Evolutionary conservation across 768 basidiomycete genomes (phyloP).

Genomic region (Collybiopsis confluens): DNA sequence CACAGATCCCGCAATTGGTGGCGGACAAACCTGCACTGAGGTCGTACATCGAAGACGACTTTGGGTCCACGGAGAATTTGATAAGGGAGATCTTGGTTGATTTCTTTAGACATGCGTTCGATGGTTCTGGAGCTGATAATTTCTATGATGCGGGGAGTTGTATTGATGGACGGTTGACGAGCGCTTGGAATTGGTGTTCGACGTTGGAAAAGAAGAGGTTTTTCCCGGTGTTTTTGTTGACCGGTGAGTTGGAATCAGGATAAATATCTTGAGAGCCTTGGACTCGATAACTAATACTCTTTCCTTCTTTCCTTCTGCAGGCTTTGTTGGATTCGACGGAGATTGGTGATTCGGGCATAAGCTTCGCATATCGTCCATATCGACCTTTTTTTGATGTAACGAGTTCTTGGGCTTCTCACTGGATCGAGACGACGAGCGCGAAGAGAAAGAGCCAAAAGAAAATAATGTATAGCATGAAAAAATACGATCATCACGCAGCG

Average conservation of each 20-base stretch:
- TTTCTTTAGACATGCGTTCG: conserved; percentile 86
- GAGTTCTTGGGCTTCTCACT: too few species aligned
- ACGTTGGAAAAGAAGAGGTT: conserved; percentile 82
- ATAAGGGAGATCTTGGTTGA: conserved; percentile 71
- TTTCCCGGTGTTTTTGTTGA: conserved; percentile 74
- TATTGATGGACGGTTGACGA: conserved; percentile 82
- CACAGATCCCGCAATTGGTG: conserved; percentile 62
- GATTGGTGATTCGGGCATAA: conserved; percentile 57
- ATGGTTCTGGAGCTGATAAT: conserved; percentile 88
- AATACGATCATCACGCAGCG: conserved; percentile 11
- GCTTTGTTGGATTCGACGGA: conserved; percentile 83
- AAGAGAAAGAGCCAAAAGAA: background rate
- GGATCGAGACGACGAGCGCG: too few species aligned
- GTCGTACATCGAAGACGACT: conserved; percentile 79
- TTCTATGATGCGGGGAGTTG: conserved; percentile 85
- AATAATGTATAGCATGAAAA: background rate
- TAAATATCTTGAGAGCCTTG: too few species aligned
- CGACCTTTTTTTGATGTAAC: too few species aligned
- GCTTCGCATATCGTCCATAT: background rate
- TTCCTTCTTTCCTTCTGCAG: too few species aligned
- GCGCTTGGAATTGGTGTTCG: conserved; percentile 92
- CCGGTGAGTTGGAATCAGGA: conserved; percentile 65
- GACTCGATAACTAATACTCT: too few species aligned
- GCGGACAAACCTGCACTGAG: conserved; percentile 67
- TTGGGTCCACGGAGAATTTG: conserved; percentile 69